phyloP scores from a whole-genome alignment of 768 basidiomycete genomes.

The Panellus pusillus region DNA sequence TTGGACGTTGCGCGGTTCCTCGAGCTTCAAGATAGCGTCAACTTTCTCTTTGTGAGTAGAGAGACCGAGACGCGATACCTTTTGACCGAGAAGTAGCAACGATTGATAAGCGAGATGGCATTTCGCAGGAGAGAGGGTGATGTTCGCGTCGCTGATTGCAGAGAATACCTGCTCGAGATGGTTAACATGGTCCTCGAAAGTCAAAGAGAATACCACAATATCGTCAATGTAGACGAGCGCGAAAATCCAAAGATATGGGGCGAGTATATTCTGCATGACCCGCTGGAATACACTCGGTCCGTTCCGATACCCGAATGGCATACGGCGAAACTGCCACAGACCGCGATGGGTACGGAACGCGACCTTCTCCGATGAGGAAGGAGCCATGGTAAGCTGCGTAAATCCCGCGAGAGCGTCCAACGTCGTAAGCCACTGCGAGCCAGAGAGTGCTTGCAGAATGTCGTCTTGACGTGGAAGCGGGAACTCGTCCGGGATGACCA shows the following conservation, averaged over 20 bases:
- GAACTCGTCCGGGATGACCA: constrained; percentile 25
- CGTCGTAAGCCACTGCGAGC: constrained; percentile 30
- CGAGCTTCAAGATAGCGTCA: constrained; percentile 30
- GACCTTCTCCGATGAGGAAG: constrained; percentile 29
- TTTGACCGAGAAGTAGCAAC: constrained; percentile 37
- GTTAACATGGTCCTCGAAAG: constrained; percentile 29
- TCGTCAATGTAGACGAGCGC: constrained; percentile 43
- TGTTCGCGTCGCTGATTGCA: constrained; percentile 25
- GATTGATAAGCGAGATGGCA: constrained; percentile 34
- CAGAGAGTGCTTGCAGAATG: constrained; percentile 30
- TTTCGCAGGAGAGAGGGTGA: constrained; percentile 36
- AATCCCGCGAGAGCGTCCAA: constrained; percentile 40
- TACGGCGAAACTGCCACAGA: constrained; percentile 38
- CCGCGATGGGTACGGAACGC: constrained; percentile 41
- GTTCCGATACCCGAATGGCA: constrained; percentile 40
- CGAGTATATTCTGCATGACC: constrained; percentile 38
- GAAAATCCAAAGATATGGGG: constrained; percentile 39
- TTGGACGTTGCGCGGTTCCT: constrained; percentile 25
- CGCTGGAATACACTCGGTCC: constrained; percentile 41
- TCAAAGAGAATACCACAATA: constrained; percentile 35
- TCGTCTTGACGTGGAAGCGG: constrained; percentile 25
- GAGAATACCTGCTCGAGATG: constrained; percentile 31
- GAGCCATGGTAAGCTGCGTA: constrained; percentile 34
- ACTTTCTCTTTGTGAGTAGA: constrained; percentile 39
- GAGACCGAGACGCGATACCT: constrained; percentile 37